phyloP scores from a whole-genome alignment of 345 rosid species.

The Euphorbia pulcherrima region DNA sequence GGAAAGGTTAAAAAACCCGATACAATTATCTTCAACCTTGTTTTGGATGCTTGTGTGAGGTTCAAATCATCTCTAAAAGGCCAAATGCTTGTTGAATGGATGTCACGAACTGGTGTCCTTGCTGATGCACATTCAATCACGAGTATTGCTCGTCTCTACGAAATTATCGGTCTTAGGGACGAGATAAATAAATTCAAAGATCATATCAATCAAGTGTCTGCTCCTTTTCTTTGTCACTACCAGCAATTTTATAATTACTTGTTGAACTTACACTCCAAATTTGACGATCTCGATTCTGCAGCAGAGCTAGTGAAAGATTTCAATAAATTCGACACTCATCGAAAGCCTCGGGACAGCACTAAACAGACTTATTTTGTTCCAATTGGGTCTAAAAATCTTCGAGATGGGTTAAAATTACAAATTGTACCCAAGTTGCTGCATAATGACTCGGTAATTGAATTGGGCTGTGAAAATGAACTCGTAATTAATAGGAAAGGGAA shows the following conservation, averaged over 20 bases:
- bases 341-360: slow-evolving; percentile 20
- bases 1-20: slow-evolving; percentile 49
- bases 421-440: slow-evolving; percentile 49
- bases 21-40: slow-evolving; percentile 64
- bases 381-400: slow-evolving; percentile 64
- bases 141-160: slow-evolving; percentile 53
- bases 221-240: slow-evolving; percentile 47
- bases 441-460: slow-evolving; percentile 41
- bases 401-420: slow-evolving; percentile 53
- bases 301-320: slow-evolving; percentile 52
- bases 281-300: slow-evolving; percentile 67
- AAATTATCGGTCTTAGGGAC: slow-evolving; percentile 67
- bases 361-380: slow-evolving; percentile 49
- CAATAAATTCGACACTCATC: slow-evolving; percentile 30
- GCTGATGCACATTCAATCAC: slow-evolving; percentile 73
- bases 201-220: slow-evolving; percentile 41
- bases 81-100: slow-evolving; percentile 60
- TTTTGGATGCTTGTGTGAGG: slow-evolving; percentile 69
- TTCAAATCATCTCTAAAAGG: slow-evolving; percentile 64
- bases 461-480: slow-evolving; percentile 38
- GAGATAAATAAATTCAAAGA: slow-evolving; percentile 68
- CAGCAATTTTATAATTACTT: slow-evolving; percentile 53
- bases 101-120: slow-evolving; percentile 49
- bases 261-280: slow-evolving; percentile 64
- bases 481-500: slow-evolving; percentile 45